Base-by-base conservation (phyloP, 345 rosid species). In the Noccaea bulbosa region DNA sequence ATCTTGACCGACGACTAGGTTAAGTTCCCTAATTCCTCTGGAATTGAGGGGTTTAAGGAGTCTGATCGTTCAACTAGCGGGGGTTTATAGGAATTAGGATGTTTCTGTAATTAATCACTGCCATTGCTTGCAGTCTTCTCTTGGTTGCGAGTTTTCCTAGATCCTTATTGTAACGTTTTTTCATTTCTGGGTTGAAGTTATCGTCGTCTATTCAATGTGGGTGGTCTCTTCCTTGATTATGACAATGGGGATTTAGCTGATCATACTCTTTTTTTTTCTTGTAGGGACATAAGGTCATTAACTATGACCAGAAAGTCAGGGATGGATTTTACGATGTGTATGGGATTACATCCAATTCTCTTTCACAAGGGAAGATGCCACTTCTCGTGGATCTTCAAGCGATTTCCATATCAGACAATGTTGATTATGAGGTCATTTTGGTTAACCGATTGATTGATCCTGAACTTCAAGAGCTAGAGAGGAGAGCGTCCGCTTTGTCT, bases 301-400 rank as follows among this genome's bases (percentile, higher is more conserved):
- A 86, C 69, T 90, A 90, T 66, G 83, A 85, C 56, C 97, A 93
- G 68, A 93, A 85, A 71, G 87, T 90, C 64, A 74, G 75, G 62
- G 93, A 93, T 88, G 98, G 98, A 33, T 93, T 93, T 65, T 90
- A 93, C 78, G 98, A 90, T 50, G 91, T 87, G 45, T 85, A 84
- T 65, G 86, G 89, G 64, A 70, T 84, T 78, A 71, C 91, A 58
- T 81, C 96, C 52, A 86, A 72, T 82, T 78, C 91, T 8, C 65
- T 69, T 44, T 49, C 81, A 3, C 93, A 81, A 55, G 88, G 91
- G 69, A 88, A 85, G 81, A 87, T 93, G 91, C 98, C 98, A 6
- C 81, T 79, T 48, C 81, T 90, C 72, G 87, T 83, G 74, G 98
- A 93, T 82, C 93, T 93, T 74, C 93, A 83, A 78, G 85, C 87